Evolutionary conservation across 495 filamentous ascomycete species (phyloP).

Genomic region (Amphirosellinia nigrospora): DNA sequence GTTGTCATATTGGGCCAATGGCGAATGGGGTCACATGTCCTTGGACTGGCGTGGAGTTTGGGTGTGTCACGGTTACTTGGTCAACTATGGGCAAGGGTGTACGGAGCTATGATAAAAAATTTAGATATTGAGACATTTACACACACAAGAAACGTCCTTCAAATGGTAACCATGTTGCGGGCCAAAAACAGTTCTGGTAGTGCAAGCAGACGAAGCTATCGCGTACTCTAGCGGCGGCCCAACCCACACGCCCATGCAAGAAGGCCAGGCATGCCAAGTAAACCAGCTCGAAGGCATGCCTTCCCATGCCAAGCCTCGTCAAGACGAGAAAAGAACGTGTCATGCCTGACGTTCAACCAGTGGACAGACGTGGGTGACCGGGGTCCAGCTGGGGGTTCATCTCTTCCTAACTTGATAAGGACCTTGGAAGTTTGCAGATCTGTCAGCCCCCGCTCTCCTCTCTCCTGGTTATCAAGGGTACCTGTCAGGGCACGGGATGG

Average conservation of each 20-base stretch:
- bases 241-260: constrained; percentile 10
- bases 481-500: constrained; percentile 19
- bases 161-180: neutral
- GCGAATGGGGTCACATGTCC: neutral
- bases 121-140: constrained; percentile 16
- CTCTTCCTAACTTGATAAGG: constrained; percentile 11
- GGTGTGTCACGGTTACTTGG: constrained; percentile 24
- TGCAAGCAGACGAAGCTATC: constrained; percentile 12
- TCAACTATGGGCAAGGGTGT: constrained; percentile 25
- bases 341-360: constrained; percentile 17
- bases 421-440: constrained; percentile 19
- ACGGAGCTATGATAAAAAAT: constrained; percentile 3
- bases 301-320: neutral
- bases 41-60: constrained; percentile 22
- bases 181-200: neutral
- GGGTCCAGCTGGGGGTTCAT: constrained; percentile 18
- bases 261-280: neutral
- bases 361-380: constrained; percentile 7
- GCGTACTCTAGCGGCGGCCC: constrained; percentile 20
- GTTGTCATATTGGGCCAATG: constrained; percentile 2
- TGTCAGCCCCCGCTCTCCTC: constrained; percentile 23
- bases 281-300: neutral
- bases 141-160: neutral
- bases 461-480: neutral
- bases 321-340: neutral